Evolutionary conservation across 2,329 filamentous ascomycete species (phyloP).

Genomic region (Phialophora tarda): DNA sequence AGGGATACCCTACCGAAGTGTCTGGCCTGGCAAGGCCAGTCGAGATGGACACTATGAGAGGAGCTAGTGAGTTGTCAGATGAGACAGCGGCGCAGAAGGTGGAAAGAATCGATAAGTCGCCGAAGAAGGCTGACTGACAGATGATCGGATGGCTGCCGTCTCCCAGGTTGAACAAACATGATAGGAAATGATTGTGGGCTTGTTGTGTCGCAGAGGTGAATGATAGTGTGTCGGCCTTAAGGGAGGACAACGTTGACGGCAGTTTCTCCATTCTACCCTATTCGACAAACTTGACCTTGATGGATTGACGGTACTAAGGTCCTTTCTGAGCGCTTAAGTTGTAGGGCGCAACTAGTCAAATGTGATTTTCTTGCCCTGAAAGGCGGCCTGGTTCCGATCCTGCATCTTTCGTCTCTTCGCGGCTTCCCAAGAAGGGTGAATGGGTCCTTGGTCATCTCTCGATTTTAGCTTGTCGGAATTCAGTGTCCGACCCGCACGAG

Average conservation of each 20-base stretch:
- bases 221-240: background rate
- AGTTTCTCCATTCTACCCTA: background rate
- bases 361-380: constrained; percentile 66
- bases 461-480: constrained; percentile 20
- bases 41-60: constrained; percentile 20
- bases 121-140: constrained; percentile 2
- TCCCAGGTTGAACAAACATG: background rate
- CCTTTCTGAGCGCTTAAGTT: background rate
- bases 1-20: constrained; percentile 9
- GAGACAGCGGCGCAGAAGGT: constrained; percentile 6
- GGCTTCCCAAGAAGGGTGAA: constrained; percentile 71
- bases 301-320: background rate
- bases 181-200: background rate
- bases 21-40: constrained; percentile 1
- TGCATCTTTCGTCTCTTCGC: constrained; percentile 65
- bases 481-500: constrained; percentile 6
- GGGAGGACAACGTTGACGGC: background rate
- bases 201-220: background rate
- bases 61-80: constrained; percentile 10
- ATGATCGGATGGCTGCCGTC: background rate
- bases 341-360: constrained; percentile 50
- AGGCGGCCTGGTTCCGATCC: constrained; percentile 52
- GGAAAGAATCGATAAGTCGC: background rate
- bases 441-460: constrained; percentile 54
- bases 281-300: background rate